Percentiles rank a stretch among this genome's conserved stretches.
These are phyloP conservation scores for Scheffersomyces amazonensis DNA, from an alignment of 805 yeast genomes.

Conservation along the genomic window DNA sequence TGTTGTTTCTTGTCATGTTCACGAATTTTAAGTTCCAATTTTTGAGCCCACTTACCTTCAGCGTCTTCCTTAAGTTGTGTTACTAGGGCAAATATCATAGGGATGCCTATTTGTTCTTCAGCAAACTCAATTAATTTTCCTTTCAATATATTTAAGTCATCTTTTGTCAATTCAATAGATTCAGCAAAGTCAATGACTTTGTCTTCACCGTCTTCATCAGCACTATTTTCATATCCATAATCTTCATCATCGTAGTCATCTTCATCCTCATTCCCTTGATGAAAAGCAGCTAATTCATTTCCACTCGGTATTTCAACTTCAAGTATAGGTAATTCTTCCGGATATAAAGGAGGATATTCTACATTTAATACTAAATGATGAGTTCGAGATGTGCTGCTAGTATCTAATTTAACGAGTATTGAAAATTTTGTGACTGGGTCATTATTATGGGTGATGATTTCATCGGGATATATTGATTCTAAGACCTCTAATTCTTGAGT, in stretches of 20 bases:
- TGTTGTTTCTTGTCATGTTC: conserved; percentile 49
- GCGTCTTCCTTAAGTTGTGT: conserved; percentile 79
- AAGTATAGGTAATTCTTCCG: conserved; percentile 72
- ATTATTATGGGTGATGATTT: conserved; percentile 46
- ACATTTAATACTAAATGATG: conserved; percentile 52
- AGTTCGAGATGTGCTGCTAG: conserved; percentile 59
- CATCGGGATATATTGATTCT: conserved; percentile 92
- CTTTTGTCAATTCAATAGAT: conserved; percentile 49
- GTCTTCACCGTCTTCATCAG: conserved; percentile 34
- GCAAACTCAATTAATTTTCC: conserved; percentile 55
- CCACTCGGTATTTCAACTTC: conserved; percentile 30
- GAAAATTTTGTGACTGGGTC: conserved; percentile 37
- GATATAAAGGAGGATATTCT: conserved; percentile 73
- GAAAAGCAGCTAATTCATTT: too few relatives aligned
- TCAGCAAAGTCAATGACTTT: conserved; percentile 57
- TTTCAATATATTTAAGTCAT: conserved; percentile 42
- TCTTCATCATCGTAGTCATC: conserved; percentile 23
- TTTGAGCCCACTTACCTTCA: conserved; percentile 58
- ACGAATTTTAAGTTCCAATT: conserved; percentile 38
- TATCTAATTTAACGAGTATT: conserved; percentile 64
- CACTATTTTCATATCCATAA: conserved; percentile 22
- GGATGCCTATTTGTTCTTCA: conserved; percentile 81
- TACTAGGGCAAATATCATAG: conserved; percentile 80
- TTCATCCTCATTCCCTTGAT: too few relatives aligned
- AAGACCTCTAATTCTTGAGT: conserved; percentile 85